Evolutionary conservation across 225 moss, liverwort and hornwort species (phyloP).

Genomic region (Straminergon stramineum): DNA sequence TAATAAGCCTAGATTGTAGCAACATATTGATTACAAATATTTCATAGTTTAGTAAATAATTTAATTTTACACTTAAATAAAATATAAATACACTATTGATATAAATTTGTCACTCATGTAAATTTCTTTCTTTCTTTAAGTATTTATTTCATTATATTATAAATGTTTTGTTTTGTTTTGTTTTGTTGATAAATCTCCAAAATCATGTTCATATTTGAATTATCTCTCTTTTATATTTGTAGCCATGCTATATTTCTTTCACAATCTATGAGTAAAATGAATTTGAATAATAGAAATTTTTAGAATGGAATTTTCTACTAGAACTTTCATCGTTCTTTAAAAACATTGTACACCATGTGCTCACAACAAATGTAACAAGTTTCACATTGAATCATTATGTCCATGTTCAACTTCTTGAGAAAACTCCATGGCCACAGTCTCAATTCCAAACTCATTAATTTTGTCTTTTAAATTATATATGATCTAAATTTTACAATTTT

Average conservation of each 20-base stretch:
- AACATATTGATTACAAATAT: neutral
- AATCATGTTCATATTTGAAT: neutral
- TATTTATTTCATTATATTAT: neutral
- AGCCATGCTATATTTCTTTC: neutral
- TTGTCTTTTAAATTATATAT: neutral
- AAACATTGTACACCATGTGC: neutral
- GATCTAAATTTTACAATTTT: neutral
- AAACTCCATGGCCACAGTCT: accelerated
- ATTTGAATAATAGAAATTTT: neutral
- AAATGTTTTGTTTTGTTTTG: neutral
- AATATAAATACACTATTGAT: neutral
- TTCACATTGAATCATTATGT: neutral
- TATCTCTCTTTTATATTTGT: neutral
- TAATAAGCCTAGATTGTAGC: neutral
- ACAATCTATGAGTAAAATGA: neutral
- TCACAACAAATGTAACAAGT: neutral
- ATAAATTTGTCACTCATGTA: neutral
- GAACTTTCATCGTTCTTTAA: neutral
- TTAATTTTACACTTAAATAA: neutral
- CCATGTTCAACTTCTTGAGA: neutral
- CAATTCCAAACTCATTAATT: neutral
- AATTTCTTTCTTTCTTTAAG: too few relatives aligned
- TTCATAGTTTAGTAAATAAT: neutral
- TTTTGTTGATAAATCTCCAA: neutral
- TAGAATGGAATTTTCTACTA: neutral